Conservation (phyloP, 441 rosid genomes). For the Gossypium schwendimanii region DNA sequence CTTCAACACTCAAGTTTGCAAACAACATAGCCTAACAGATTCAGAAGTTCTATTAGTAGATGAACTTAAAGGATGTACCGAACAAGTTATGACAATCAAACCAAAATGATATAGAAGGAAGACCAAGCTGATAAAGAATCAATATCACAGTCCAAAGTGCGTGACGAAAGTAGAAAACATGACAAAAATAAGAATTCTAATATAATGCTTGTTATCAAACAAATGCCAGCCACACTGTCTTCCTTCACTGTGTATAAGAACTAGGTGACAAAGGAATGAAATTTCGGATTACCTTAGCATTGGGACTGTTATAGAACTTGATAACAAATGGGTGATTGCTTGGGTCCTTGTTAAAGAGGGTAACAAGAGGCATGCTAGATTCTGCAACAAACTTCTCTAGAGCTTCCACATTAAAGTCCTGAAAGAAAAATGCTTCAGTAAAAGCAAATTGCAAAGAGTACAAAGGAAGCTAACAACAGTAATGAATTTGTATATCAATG, state of each 20-base stretch:
- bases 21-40: slow-evolving; percentile 72
- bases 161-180: neutral
- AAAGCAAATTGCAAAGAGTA: neutral
- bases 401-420: slow-evolving; percentile 66
- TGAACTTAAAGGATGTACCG: neutral
- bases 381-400: slow-evolving; percentile 70
- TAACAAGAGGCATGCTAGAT: slow-evolving; percentile 63
- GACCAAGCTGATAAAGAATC: neutral
- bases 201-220: neutral
- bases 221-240: neutral
- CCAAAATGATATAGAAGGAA: neutral
- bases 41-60: slow-evolving; percentile 18
- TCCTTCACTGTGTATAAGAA: neutral
- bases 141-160: neutral
- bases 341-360: slow-evolving; percentile 68
- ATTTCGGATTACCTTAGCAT: slow-evolving; percentile 49
- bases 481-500: neutral
- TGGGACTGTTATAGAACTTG: slow-evolving; percentile 65
- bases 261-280: neutral
- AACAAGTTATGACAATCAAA: neutral
- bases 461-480: neutral
- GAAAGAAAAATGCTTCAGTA: slow-evolving; percentile 23
- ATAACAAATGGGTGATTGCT: slow-evolving; percentile 72
- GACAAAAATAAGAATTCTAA: neutral
- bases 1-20: slow-evolving; percentile 50